Evolutionary conservation across 495 filamentous ascomycete species (phyloP).

Genomic region (Venustampulla echinocandica): DNA sequence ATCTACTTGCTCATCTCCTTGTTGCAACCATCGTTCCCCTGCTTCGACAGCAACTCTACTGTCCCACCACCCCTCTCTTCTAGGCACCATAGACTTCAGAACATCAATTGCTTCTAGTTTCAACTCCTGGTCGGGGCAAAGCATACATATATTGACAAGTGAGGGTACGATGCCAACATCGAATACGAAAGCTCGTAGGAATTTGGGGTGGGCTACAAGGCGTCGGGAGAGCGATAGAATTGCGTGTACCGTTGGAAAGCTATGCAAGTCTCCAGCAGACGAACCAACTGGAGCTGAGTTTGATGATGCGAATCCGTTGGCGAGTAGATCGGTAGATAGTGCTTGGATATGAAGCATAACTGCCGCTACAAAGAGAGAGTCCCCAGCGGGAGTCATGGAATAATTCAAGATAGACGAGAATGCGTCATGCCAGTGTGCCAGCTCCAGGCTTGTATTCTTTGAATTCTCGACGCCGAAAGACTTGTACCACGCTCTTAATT

Average conservation of each 20-base stretch:
- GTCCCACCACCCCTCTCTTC: slow-evolving; percentile 41
- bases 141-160: slow-evolving; percentile 3
- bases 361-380: slow-evolving; percentile 12
- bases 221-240: slow-evolving; percentile 10
- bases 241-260: slow-evolving; percentile 13
- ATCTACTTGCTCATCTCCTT: too few species aligned
- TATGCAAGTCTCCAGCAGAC: not conserved
- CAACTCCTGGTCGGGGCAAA: slow-evolving; percentile 9
- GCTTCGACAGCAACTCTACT: slow-evolving; percentile 10
- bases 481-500: slow-evolving; percentile 8
- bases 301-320: slow-evolving; percentile 5
- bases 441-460: not conserved
- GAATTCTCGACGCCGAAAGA: not conserved
- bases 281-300: not conserved
- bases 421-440: slow-evolving; percentile 17
- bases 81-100: slow-evolving; percentile 25
- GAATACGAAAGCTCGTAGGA: slow-evolving; percentile 12
- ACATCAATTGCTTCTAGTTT: slow-evolving; percentile 30
- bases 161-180: slow-evolving; percentile 14
- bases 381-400: slow-evolving; percentile 7
- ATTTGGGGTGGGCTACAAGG: slow-evolving; percentile 8
- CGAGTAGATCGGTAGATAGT: slow-evolving; percentile 6
- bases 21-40: slow-evolving; percentile 4
- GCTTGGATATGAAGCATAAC: slow-evolving; percentile 16
- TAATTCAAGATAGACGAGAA: slow-evolving; percentile 12